Evolutionary conservation across 176 grass and related monocot genomes (phyloP).

Genomic region (Avena sativa): DNA sequence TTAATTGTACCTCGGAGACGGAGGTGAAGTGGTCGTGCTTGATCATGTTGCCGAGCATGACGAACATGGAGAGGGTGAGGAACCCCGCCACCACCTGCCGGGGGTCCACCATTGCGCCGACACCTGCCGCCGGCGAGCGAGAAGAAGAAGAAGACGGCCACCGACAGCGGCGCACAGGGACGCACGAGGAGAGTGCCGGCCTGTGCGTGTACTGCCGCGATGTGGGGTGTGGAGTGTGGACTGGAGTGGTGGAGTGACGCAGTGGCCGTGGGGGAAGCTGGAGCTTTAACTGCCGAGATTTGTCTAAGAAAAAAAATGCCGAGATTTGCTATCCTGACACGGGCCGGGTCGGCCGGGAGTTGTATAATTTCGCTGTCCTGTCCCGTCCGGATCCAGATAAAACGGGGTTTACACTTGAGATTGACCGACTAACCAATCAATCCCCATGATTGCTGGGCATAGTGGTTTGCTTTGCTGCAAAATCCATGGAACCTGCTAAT

Average conservation of each 20-base stretch:
- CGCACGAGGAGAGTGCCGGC: slow-evolving; percentile 27
- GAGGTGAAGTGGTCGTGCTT: slow-evolving; percentile 75
- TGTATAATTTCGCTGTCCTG: not conserved
- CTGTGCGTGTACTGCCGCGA: not conserved
- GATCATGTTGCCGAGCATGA: slow-evolving; percentile 93
- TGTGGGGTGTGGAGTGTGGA: not conserved
- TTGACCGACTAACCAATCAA: not conserved
- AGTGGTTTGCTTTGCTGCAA: not conserved
- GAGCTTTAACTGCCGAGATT: slow-evolving; percentile 19
- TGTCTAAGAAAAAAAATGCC: not conserved
- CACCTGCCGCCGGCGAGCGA: not conserved
- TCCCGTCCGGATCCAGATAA: slow-evolving; percentile 3
- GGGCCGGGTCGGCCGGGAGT: slow-evolving; percentile 15
- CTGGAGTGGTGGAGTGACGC: slow-evolving; percentile 8
- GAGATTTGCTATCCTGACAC: slow-evolving; percentile 32
- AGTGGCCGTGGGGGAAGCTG: not conserved
- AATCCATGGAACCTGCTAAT: not conserved
- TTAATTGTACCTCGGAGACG: slow-evolving; percentile 31
- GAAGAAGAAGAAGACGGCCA: not conserved
- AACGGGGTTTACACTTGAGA: not conserved
- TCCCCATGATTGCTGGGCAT: not conserved
- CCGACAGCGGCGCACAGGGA: not conserved
- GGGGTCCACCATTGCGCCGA: slow-evolving; percentile 65
- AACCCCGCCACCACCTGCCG: slow-evolving; percentile 79
- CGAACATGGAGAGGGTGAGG: slow-evolving; percentile 89